Conservation (phyloP, 306 rosid genomes). For the Glycyrrhiza uralensis region DNA sequence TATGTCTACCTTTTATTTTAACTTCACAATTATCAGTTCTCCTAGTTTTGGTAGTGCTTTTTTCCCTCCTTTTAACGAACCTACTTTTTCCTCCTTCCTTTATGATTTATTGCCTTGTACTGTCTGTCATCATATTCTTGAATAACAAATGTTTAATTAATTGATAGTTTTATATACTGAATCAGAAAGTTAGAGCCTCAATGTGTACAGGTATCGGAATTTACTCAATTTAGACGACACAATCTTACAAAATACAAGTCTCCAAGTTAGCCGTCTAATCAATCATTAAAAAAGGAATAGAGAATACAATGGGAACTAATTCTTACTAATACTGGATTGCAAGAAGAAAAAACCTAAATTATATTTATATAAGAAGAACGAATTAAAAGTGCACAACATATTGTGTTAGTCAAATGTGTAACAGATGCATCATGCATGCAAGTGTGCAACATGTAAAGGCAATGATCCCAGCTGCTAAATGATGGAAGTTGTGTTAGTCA, state of each 20-base stretch:
- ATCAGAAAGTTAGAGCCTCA: neutral
- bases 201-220: neutral
- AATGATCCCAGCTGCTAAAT: too few species aligned
- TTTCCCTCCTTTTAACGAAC: too few species aligned
- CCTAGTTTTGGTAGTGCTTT: neutral
- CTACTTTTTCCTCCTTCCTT: too few species aligned
- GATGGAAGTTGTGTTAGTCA: constrained; percentile 25
- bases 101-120: neutral
- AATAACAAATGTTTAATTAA: constrained; percentile 1
- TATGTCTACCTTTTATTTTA: too few species aligned
- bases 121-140: neutral
- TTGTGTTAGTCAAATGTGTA: constrained; percentile 5
- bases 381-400: constrained; percentile 9
- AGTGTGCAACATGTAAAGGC: too few species aligned
- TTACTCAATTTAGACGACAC: neutral
- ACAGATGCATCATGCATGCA: neutral
- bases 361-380: neutral
- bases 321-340: neutral
- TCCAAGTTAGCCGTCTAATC: constrained; percentile 11
- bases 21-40: neutral
- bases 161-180: neutral
- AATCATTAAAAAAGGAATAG: neutral
- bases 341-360: neutral
- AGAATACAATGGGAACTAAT: neutral
- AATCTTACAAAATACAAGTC: neutral